Evolutionary conservation across 371 early-diverging fungal species (phyloP).

Genomic region (Cokeromyces recurvatus): DNA sequence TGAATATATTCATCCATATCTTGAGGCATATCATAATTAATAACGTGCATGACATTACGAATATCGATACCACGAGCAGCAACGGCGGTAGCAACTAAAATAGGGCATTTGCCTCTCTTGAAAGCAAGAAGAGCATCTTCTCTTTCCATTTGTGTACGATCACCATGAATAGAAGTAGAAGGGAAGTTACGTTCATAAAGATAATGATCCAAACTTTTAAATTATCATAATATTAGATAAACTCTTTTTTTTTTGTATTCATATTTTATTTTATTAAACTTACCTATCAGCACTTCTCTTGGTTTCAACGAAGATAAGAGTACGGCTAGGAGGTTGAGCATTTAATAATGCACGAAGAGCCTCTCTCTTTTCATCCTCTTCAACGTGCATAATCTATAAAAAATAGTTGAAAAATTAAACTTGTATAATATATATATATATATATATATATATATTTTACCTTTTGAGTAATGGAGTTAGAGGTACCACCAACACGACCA

Average conservation of each 20-base stretch:
- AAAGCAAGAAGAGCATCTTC: conserved; percentile 77
- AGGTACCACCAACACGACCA: conserved; percentile 55
- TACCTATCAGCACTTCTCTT: conserved; percentile 70
- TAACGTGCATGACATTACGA: conserved; percentile 75
- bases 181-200: conserved; percentile 63
- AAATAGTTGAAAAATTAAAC: background rate
- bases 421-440: background rate
- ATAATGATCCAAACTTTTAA: conserved; percentile 56
- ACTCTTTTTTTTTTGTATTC: background rate
- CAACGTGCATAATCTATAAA: conserved; percentile 25
- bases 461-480: conserved; percentile 48
- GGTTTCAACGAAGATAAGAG: conserved; percentile 79
- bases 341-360: conserved; percentile 17
- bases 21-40: conserved; percentile 80
- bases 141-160: conserved; percentile 74
- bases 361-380: conserved; percentile 46
- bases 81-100: conserved; percentile 91
- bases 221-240: conserved; percentile 1
- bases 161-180: conserved; percentile 74
- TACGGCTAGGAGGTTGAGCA: conserved; percentile 48
- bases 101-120: conserved; percentile 68
- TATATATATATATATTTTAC: background rate
- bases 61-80: conserved; percentile 93
- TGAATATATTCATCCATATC: conserved; percentile 84
- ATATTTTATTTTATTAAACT: conserved; percentile 2